Conservation (phyloP, 257 asterid species). For the Scutellaria baicalensis region DNA sequence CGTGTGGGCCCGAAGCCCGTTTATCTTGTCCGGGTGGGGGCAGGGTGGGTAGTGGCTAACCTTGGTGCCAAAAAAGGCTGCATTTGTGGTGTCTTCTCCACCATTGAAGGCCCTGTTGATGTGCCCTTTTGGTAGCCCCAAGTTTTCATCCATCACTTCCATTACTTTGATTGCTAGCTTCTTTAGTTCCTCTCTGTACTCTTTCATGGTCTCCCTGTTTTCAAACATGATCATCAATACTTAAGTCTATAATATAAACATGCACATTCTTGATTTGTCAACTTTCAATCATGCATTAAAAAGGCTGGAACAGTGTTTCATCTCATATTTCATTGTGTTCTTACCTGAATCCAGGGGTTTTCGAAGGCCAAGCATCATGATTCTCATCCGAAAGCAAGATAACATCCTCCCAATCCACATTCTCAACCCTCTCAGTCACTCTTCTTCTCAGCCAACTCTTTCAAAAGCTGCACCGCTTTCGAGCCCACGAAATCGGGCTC, state of each 20-base stretch:
- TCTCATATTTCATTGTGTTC: neutral
- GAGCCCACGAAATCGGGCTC: conserved; percentile 54
- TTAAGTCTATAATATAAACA: neutral
- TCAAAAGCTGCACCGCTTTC: conserved; percentile 33
- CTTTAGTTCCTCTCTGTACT: conserved; percentile 55
- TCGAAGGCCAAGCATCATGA: conserved; percentile 53
- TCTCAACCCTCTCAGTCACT: conserved; percentile 36
- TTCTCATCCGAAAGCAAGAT: conserved; percentile 67
- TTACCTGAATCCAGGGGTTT: conserved; percentile 54
- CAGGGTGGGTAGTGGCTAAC: conserved; percentile 92
- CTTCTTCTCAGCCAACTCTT: conserved; percentile 40
- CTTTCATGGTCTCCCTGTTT: conserved; percentile 68
- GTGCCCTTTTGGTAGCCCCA: conserved; percentile 59
- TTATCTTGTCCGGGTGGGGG: conserved; percentile 56
- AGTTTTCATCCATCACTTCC: conserved; percentile 75
- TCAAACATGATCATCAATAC: neutral
- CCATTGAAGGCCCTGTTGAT: conserved; percentile 61
- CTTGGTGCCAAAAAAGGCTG: conserved; percentile 80
- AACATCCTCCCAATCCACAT: conserved; percentile 84
- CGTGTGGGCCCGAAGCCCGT: conserved; percentile 85
- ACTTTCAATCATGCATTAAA: conserved; percentile 14
- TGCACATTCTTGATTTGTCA: neutral
- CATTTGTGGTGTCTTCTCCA: conserved; percentile 20
- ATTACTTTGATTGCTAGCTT: conserved; percentile 46
- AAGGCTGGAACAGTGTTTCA: neutral